phyloP scores from a whole-genome alignment of 2,329 filamentous ascomycete species.

The Trichoderma afroharzianum region DNA sequence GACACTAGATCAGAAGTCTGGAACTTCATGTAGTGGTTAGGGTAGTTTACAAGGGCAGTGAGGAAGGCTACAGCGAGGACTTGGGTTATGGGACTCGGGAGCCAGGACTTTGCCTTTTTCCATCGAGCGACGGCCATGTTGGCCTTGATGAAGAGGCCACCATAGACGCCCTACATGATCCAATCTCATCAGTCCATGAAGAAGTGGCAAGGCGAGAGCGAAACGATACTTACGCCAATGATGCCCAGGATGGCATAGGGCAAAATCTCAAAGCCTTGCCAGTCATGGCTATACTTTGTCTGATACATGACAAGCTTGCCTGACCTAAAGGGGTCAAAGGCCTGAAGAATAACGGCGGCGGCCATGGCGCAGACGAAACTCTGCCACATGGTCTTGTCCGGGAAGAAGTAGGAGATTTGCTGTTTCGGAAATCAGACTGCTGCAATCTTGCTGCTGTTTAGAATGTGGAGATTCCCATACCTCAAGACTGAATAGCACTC shows the following conservation, averaged over 20 bases:
- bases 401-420: slow-evolving; percentile 96
- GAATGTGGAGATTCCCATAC: slow-evolving; percentile 36
- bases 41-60: slow-evolving; percentile 88
- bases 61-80: slow-evolving; percentile 75
- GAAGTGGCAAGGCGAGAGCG: too few relatives aligned
- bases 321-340: slow-evolving; percentile 89
- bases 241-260: slow-evolving; percentile 86
- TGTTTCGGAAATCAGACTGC: slow-evolving; percentile 29
- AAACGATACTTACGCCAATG: slow-evolving; percentile 55
- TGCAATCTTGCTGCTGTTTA: not conserved
- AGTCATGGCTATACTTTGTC: slow-evolving; percentile 84
- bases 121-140: slow-evolving; percentile 85
- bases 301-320: slow-evolving; percentile 96
- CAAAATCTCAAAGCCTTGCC: slow-evolving; percentile 91
- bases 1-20: slow-evolving; percentile 90
- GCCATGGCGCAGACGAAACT: slow-evolving; percentile 99
- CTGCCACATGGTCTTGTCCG: slow-evolving; percentile 99
- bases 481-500: slow-evolving; percentile 93
- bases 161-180: slow-evolving; percentile 70
- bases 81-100: slow-evolving; percentile 73
- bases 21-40: slow-evolving; percentile 92
- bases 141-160: slow-evolving; percentile 87
- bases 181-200: not conserved
- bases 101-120: slow-evolving; percentile 64
- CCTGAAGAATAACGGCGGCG: slow-evolving; percentile 89